Evolutionary conservation across 495 filamentous ascomycete genomes (phyloP).

Genomic region (Penicillium verhagenii): DNA sequence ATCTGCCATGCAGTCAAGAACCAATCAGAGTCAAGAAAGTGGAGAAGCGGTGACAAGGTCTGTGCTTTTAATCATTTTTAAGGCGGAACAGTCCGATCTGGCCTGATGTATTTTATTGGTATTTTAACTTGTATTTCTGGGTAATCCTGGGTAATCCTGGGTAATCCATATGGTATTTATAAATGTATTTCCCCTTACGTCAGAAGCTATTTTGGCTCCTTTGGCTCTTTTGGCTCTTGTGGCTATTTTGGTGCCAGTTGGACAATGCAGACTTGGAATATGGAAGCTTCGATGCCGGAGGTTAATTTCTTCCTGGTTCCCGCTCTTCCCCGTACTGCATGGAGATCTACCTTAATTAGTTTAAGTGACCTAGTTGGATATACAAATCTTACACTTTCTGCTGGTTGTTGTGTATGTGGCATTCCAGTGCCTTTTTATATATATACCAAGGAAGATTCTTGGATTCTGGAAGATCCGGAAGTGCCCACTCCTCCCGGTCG

Average conservation of each 20-base stretch:
- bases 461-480: constrained; percentile 9
- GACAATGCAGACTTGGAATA: constrained; percentile 6
- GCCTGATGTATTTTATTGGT: background rate
- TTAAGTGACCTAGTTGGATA: no score
- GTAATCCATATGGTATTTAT: no score
- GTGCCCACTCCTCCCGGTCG: constrained; percentile 10
- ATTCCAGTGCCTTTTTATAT: background rate
- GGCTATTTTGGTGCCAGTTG: background rate
- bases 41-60: background rate
- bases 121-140: background rate
- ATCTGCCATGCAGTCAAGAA: constrained; percentile 11
- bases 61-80: no score
- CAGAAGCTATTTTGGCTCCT: no score
- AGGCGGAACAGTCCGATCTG: background rate
- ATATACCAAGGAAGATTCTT: background rate
- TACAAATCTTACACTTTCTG: no score
- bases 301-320: constrained; percentile 10
- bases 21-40: background rate
- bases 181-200: no score
- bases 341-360: background rate
- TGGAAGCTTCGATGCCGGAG: constrained; percentile 18
- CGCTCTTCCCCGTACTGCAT: background rate
- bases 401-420: background rate
- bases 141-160: background rate
- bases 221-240: no score